Evolutionary conservation across 371 early-diverging fungal genomes (phyloP), one percentile per base, ranked within the genome.

Genomic region (Lichtheimia corymbifera): DNA sequence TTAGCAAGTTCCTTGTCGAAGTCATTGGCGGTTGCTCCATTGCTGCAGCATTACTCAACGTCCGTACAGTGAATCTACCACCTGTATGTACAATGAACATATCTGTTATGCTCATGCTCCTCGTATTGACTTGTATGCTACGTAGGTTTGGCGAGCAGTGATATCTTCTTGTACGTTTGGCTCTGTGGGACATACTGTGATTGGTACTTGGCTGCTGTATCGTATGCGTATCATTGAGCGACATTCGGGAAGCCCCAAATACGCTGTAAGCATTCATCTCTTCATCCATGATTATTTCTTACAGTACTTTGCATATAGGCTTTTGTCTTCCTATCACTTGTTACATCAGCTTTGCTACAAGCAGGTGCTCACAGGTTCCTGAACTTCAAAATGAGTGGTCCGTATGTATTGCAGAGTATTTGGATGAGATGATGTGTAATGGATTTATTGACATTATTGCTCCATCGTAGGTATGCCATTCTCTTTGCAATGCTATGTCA

Each of bases 161-260:
- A 65, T 77, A 5, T 73, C 82, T 5, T 85, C 82, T 30, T 73
- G 80, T 60, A 79, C 74, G 3, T 91, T 89, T 61, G 72, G 27
- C 80, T 68, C 49, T 76, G 84, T 15, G 66, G 86, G 0, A 83
- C 89, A 61, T 14, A 69, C 87, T 22, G 73, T 90, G 1, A 79
- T 86, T 53, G 90, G 88, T 7, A 81, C 85, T 15, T 71, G 86
- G 55, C 70, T 91, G 41, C 70, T 86, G 7, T 88, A 91, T 64
- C 81, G 87, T 20, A 76, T 89, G 64, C 83, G 91, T 18, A 72
- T 85, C 24, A 72, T 90, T 24, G 92, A 92, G 64, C 88, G 91
- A 41, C 87, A 82, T 28, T 90, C 81, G 77, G 89, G 90, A 15
- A 80, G 85, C 17, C 64, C 77, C 14, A 90, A 90, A 73, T 92